Evolutionary conservation across 148 eudicot genomes (phyloP).

Genomic region (Dianthus caryophyllus): DNA sequence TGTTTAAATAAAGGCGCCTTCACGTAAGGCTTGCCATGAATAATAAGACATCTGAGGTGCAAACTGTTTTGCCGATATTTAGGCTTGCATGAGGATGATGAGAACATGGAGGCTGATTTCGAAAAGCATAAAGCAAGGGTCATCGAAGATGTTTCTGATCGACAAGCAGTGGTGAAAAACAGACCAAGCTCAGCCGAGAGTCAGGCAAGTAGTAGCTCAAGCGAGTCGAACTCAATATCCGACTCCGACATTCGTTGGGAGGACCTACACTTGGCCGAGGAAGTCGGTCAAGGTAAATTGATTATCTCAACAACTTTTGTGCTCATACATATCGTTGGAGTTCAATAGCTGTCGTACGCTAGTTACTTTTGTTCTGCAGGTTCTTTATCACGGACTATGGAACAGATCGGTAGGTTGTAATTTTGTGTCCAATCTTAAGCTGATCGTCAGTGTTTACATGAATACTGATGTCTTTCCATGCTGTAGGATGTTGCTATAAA

Average conservation of each 20-base stretch:
- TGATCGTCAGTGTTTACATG: not conserved
- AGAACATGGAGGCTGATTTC: conserved; percentile 28
- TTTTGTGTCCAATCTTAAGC: not conserved
- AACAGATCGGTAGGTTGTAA: conserved; percentile 63
- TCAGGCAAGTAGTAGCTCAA: conserved; percentile 38
- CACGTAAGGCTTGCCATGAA: conserved; percentile 22
- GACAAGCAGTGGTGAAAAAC: conserved; percentile 27
- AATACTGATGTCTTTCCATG: conserved; percentile 15
- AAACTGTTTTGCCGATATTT: conserved; percentile 20
- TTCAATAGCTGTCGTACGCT: not conserved
- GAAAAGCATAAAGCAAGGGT: conserved; percentile 27
- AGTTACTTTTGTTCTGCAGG: conserved; percentile 35
- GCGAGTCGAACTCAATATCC: conserved; percentile 34
- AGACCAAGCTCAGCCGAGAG: conserved; percentile 33
- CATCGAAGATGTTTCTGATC: conserved; percentile 28
- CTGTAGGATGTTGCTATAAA: conserved; percentile 83
- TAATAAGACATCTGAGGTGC: conserved; percentile 11
- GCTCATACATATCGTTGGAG: not conserved
- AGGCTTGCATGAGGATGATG: conserved; percentile 21
- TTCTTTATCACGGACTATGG: conserved; percentile 82
- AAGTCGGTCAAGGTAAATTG: conserved; percentile 69
- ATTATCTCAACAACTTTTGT: not conserved
- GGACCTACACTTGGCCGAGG: conserved; percentile 62
- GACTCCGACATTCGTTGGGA: conserved; percentile 72
- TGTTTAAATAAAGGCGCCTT: conserved; percentile 15